Evolutionary conservation across 495 filamentous ascomycete genomes (phyloP).

Genomic region (Tuber indicum): DNA sequence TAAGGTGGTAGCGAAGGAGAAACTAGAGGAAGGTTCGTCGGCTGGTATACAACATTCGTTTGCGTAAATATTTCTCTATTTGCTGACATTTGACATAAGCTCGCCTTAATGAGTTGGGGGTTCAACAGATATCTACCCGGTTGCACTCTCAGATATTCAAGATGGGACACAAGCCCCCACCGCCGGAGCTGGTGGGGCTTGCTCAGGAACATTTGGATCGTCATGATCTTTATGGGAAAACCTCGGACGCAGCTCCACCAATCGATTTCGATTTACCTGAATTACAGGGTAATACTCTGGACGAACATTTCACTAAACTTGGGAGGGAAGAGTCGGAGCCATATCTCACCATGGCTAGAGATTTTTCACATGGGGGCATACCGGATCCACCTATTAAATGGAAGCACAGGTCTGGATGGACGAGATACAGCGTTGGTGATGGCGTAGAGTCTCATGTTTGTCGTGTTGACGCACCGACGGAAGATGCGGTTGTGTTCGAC

Average conservation of each 20-base stretch:
- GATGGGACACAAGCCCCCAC: conserved; percentile 43
- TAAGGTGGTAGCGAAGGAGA: neutral
- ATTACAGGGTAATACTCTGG: conserved; percentile 72
- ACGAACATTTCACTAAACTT: conserved; percentile 91
- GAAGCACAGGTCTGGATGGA: conserved; percentile 81
- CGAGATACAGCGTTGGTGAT: conserved; percentile 76
- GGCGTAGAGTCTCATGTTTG: neutral
- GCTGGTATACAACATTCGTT: neutral
- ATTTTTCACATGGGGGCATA: conserved; percentile 58
- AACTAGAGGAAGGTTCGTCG: neutral
- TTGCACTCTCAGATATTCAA: conserved; percentile 79
- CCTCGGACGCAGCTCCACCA: conserved; percentile 63
- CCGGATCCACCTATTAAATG: conserved; percentile 74
- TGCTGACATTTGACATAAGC: conserved; percentile 4
- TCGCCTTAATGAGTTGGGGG: conserved; percentile 84
- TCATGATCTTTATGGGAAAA: conserved; percentile 88
- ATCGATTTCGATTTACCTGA: conserved; percentile 78
- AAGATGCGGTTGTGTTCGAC: conserved; percentile 82
- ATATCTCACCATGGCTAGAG: conserved; percentile 68
- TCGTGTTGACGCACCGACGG: conserved; percentile 64
- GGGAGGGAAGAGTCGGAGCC: conserved; percentile 84
- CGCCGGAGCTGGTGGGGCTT: conserved; percentile 65
- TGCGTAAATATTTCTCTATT: neutral
- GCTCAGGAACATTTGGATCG: conserved; percentile 75
- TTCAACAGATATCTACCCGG: conserved; percentile 81